phyloP scores from a whole-genome alignment of 257 asterid genomes.

The Solanum virginianum region DNA sequence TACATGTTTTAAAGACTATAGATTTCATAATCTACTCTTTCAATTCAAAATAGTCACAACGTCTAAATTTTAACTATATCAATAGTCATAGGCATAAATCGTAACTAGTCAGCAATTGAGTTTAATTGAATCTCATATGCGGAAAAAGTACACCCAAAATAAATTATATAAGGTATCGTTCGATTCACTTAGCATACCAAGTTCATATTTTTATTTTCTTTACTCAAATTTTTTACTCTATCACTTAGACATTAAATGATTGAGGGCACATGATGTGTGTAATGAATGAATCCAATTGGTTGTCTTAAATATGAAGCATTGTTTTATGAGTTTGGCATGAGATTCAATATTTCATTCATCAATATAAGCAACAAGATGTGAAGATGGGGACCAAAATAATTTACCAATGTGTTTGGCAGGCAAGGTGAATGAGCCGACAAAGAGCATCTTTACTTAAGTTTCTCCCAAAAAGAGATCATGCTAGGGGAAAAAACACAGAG shows the following conservation, averaged over 20 bases:
- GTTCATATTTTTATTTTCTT: background rate
- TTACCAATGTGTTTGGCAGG: background rate
- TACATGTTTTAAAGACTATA: background rate
- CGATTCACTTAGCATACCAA: background rate
- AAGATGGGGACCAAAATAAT: background rate
- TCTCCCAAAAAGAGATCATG: slow-evolving; percentile 1
- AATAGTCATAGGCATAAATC: background rate
- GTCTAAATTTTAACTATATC: background rate
- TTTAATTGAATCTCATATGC: background rate
- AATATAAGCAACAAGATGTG: background rate
- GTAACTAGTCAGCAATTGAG: too few species aligned
- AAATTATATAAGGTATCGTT: too few species aligned
- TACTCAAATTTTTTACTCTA: background rate
- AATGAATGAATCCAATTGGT: background rate
- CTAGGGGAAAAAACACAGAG: background rate
- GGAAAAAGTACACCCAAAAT: background rate
- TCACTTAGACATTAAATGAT: background rate
- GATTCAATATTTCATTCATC: background rate
- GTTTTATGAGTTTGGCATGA: background rate
- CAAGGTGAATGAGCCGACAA: slow-evolving; percentile 13
- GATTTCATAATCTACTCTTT: background rate
- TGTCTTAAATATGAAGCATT: background rate
- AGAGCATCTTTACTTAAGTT: slow-evolving; percentile 17
- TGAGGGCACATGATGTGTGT: background rate
- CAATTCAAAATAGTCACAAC: background rate